These are phyloP conservation scores for Nasturtium officinale DNA, from an alignment of 345 rosid genomes.

Conservation along the genomic window DNA sequence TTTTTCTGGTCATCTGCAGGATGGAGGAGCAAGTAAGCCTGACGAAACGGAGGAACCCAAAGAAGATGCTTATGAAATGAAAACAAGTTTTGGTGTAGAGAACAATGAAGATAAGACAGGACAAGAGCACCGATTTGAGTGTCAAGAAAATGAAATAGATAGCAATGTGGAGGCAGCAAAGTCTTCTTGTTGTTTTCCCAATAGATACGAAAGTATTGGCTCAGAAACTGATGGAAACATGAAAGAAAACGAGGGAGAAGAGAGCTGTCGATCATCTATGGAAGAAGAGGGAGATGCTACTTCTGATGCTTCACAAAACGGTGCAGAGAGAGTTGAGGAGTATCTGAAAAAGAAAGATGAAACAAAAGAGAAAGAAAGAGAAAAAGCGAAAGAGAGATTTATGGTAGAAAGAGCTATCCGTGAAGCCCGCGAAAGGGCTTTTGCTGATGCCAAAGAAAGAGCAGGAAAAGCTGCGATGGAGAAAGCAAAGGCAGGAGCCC, in stretches of 20 bases:
- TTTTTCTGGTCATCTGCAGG: constrained; percentile 22
- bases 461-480: constrained; percentile 78
- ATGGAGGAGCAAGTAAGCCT: constrained; percentile 41
- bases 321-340: constrained; percentile 47
- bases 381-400: constrained; percentile 67
- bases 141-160: constrained; percentile 36
- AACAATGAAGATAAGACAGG: constrained; percentile 24
- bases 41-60: constrained; percentile 44
- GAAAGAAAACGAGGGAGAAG: constrained; percentile 47
- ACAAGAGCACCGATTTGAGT: constrained; percentile 31
- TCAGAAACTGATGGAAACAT: constrained; percentile 35
- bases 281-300: constrained; percentile 52
- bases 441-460: constrained; percentile 81
- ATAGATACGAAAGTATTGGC: constrained; percentile 39
- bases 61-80: constrained; percentile 34
- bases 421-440: constrained; percentile 95
- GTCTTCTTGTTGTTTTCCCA: constrained; percentile 40
- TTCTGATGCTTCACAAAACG: constrained; percentile 45
- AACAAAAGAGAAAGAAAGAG: constrained; percentile 56
- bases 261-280: constrained; percentile 42
- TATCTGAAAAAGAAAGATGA: constrained; percentile 51
- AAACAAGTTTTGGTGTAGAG: constrained; percentile 23
- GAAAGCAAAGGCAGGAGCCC: constrained; percentile 67
- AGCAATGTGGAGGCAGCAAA: constrained; percentile 40
- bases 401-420: constrained; percentile 92